Base-by-base conservation (phyloP, 768 basidiomycete genomes). In the Mrakia gelida region DNA sequence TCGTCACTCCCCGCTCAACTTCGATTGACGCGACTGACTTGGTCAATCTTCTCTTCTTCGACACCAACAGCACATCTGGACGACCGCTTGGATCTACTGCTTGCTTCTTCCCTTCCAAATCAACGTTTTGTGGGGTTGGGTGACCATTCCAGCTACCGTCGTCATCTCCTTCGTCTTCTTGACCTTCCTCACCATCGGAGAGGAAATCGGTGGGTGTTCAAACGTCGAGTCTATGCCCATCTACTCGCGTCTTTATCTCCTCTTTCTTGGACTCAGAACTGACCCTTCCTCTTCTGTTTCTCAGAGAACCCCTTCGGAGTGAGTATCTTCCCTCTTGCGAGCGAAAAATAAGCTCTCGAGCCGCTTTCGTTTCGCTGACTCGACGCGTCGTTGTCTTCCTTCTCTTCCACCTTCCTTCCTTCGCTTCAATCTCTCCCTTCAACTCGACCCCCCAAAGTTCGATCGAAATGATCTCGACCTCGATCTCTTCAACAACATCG, bases 41-140 rank as follows among this genome's bases (percentile, higher is more conserved):
- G 18, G 32, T 23, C 41, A 0, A 6, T 23, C 13, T 13, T 41
- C 63, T 2, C 15, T 38, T 13, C 2, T 43, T 9, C 7, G 41
- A 1, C 10, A 4, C 45, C 26, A 6, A 21, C 67, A 70, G 63
- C 91, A 92, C 81, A 84, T 92, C 61, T 92, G 91, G 91, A 82
- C 89, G 82, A 90, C 89, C 59, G 89, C 91, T 52, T 91, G 89
- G 90, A 82, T 91, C 34, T 92, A 91, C 83, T 87, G 92, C 3
- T 90, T 92, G 85, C 89, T 91, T 83, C 86, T 92, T 2, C 92
- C 91, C 1, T 91, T 92, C 87, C 91, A 92, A 83, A 86, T 92
- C 8, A 88, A 90, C 73, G 85, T 85, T 61, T 86, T 87, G 43
- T 90, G 92, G 80, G 86, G 85, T 15, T 92, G 90, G 86, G 88